Evolutionary conservation across 495 filamentous ascomycete species (phyloP), one percentile per base, ranked within the genome.

Genomic region (Annulohypoxylon nitens): DNA sequence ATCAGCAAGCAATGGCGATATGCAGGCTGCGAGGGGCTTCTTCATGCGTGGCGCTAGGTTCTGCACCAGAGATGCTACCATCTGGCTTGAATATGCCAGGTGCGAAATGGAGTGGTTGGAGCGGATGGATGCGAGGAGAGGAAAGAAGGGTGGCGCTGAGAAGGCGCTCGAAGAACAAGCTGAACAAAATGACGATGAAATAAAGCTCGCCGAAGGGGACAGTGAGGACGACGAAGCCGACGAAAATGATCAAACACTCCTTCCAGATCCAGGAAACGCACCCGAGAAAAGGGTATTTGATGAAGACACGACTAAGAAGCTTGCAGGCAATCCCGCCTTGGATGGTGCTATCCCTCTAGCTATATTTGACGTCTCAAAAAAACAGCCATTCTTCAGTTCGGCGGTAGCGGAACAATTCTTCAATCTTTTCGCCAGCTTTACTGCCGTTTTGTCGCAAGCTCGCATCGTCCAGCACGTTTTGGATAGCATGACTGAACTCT

Each of bases 21-120:
- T 98, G 87, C 90, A 88, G 61, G 89, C 90, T 25, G 94, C 93
- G 10, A 82, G 96, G 34, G 82, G 75, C 9, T 93, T 91, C 64
- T 97, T 95, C 76, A 91, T 98, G 88, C 91, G 95, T 16, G 96
- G 96, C 11, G 84, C 97, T 60, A 86, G 96, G 53, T 97, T 98
- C 77, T 97, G 94, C 80, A 92, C 90, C 63, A 87, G 82, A 23
- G 89, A 90, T 30, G 86, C 84, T 68, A 80, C 83, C 11, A 75
- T 98, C 39, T 98, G 95, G 96, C 74, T 97, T 39, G 92, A 97
- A 81, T 99, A 98, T 82, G 90, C 90, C 0, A 92, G 92, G 80
- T 86, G 97, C 81, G 96, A 99, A 83, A 91, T 97, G 88, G 91
- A 95, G 67, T 98, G 95, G 83, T 83, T 98, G 48, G 89, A 88